Conservation (phyloP, 225 moss, liverwort and hornwort genomes). For the Physcomitrium patens region DNA sequence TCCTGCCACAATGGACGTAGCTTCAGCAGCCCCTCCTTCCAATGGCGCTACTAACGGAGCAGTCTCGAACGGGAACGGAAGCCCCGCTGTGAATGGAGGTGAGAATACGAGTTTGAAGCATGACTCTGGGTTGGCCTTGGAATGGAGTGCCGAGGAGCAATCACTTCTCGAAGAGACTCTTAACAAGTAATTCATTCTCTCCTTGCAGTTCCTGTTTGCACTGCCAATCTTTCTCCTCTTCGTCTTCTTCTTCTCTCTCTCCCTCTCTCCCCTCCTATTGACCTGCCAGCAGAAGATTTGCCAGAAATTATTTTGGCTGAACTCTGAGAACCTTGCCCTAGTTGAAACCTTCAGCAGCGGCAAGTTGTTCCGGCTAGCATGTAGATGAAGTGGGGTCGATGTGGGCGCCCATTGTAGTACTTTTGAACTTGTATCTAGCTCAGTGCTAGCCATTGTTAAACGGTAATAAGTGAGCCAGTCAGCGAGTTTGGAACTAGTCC, state of each 20-base stretch:
- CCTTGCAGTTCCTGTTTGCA: background rate
- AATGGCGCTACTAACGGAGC: slow-evolving; percentile 25
- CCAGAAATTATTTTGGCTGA: no score
- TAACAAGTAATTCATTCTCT: slow-evolving; percentile 32
- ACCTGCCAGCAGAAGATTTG: no score
- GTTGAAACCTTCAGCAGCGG: no score
- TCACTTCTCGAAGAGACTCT: slow-evolving; percentile 43
- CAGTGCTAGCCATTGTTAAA: background rate
- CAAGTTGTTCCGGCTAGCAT: no score
- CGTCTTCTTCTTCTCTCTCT: background rate
- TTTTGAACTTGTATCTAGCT: background rate
- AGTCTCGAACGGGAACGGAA: slow-evolving; percentile 35
- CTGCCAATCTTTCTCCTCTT: background rate
- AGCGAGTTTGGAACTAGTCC: background rate
- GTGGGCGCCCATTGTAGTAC: background rate
- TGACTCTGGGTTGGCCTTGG: slow-evolving; percentile 42
- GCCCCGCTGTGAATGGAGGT: slow-evolving; percentile 37
- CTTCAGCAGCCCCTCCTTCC: slow-evolving; percentile 32
- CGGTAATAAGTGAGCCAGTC: background rate
- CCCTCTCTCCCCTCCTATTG: no score
- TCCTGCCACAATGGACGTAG: slow-evolving; percentile 33
- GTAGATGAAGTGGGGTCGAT: background rate
- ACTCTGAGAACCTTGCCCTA: no score
- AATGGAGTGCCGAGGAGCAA: slow-evolving; percentile 53
- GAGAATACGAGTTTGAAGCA: slow-evolving; percentile 35